Base-by-base conservation (phyloP, 192 early-diverging fungal species). In the Coemansia sp. region DNA sequence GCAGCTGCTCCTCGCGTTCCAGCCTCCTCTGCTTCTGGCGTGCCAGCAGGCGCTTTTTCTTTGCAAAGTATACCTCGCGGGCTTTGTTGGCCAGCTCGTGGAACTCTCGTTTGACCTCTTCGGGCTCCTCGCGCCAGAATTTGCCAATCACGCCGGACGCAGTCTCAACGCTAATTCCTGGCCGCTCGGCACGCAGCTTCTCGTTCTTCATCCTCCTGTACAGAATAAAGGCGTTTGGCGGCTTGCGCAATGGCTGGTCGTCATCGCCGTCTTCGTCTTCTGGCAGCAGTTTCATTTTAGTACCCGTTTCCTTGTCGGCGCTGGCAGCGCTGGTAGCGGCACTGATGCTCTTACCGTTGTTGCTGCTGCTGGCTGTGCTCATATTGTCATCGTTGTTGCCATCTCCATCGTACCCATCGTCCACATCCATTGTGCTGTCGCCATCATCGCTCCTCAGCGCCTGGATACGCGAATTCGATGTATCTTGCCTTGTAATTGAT, bases 221-320 rank as follows among this genome's bases (percentile, higher is more conserved):
- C 23, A 75, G 42, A 16, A 81, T 81, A 57, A 81, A 81, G 18
- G 72, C 73, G 18, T 81, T 81, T 15, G 63, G 59, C 26, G 78
- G 78, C 57, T 81, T 81, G 61, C 70, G 69, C 25, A 81, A 66
- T 42, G 66, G 34, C 21, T 56, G 33, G 28, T 63, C 60, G 8
- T 53, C 68, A 16, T 31, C 56, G 6, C n/a, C n/a, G n/a, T 64
- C 33, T 1, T 40, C 21, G 31, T 42, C 59, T 2, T 34, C 70
- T n/a, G 25, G 29, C 59, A 60, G 48, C 20, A 39, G 49, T 25
- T 30, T 34, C 1, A 28, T 43, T n/a, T 58, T 52, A 12, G 16
- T 40, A 2, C 13, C 59, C 7, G 35, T 7, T 8, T 55, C 46
- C 35, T 65, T 46, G 13, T 28, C 45, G 35, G 40, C 29, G 65